Evolutionary conservation across 352 stramenopile genomes (phyloP), one percentile per base, ranked within the genome.

Genomic region (Elongisporangium senticosum): DNA sequence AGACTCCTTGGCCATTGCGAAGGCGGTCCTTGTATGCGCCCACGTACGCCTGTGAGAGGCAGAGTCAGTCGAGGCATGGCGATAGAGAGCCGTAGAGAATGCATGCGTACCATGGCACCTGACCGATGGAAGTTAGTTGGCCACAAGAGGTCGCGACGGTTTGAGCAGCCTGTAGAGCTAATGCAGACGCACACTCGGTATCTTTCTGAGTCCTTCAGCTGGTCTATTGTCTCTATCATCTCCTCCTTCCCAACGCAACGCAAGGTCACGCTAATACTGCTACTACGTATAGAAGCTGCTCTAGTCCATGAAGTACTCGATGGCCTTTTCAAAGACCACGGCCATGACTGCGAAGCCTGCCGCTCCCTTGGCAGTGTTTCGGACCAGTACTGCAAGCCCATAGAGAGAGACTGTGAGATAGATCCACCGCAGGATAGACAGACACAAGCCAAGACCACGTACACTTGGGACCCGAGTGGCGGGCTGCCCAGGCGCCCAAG

Each of bases 261-360:
- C 26, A 37, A 37, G 5, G 26, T 11, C 4, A 37, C 26, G 26
- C 26, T 37, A 37, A 5, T 11, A 28, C 24, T 28, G 7, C 14
- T 11, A 8, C n/a, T n/a, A n/a, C n/a, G n/a, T n/a, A 26, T 3
- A 21, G n/a, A n/a, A 19, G 20, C n/a, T 26, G 21, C 49, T 50
- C 49, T 51, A 70, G 37, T 63, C 66, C 4, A 66, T 78, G 11
- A 91, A 68, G 55, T 82, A 65, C 64, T 93, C 83, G 26, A 90
- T 83, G 26, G 72, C 79, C 61, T 90, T 93, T 56, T 95, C 86
- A 69, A 95, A 93, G 22, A 93, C 79, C 20, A 93, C 84, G 24
- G 82, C 84, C 78, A 95, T 91, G 52, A 74, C 75, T 3, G 84
- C 82, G 59, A 95, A 95, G 39, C 83, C 80, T 7, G 77, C 80